A percentile compares a stretch with the other conserved stretches of the same genome.
These are phyloP conservation scores for Fusarium sterilihyphosum DNA, from an alignment of 2,329 filamentous ascomycete genomes.

Conservation along the genomic window DNA sequence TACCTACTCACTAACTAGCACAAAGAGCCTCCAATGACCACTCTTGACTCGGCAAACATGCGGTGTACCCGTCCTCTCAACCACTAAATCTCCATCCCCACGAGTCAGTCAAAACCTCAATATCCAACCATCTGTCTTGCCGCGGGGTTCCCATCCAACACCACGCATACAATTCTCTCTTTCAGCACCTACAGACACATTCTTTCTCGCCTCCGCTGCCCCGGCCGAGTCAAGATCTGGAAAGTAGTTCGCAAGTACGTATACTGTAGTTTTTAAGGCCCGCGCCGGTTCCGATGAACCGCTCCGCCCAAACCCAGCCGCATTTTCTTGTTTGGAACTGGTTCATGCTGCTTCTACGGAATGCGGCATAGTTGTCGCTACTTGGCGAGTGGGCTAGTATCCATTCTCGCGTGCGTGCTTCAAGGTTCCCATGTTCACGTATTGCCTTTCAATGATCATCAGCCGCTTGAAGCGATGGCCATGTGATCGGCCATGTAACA, in stretches of 20 bases:
- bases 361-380: neutral
- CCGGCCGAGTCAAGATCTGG: slow-evolving; percentile 18
- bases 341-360: neutral
- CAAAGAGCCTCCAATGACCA: neutral
- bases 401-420: slow-evolving; percentile 24
- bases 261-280: slow-evolving; percentile 5
- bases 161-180: neutral
- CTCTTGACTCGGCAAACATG: slow-evolving; percentile 8
- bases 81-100: neutral
- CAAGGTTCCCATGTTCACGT: neutral
- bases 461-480: slow-evolving; percentile 16
- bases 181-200: neutral
- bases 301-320: slow-evolving; percentile 23
- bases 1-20: neutral
- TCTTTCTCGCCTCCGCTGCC: neutral
- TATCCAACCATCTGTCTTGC: slow-evolving; percentile 1
- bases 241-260: neutral
- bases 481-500: slow-evolving; percentile 14
- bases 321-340: neutral
- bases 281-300: slow-evolving; percentile 30
- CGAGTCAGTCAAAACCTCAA: slow-evolving; percentile 17
- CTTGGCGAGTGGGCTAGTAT: neutral
- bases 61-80: slow-evolving; percentile 13
- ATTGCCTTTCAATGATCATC: neutral
- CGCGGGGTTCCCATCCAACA: neutral